Evolutionary conservation across 169 alveolate species (phyloP), one percentile per base, ranked within the genome.

Genomic region (Plasmodium fragile): DNA sequence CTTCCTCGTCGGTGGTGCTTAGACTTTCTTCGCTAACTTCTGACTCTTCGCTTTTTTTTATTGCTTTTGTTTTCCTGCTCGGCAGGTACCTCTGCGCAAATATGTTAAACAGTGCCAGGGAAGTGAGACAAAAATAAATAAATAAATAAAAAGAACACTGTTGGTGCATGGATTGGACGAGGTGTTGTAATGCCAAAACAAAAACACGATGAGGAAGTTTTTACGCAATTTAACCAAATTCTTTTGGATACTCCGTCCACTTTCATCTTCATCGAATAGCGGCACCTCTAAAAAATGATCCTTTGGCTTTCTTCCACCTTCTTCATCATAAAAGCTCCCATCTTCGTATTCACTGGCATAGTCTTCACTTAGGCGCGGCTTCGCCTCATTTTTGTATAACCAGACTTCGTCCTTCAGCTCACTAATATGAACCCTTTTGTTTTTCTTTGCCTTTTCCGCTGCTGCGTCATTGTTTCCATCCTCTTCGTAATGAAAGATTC

Each of bases 241-340:
- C 25, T 72, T 91, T 80, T 91, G 81, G 72, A 91, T 81, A 30
- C 41, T 49, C 30, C 55, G 82, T 22, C 92, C 94, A 80, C 55
- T 30, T 6, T 91, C 83, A 73, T 91, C 94, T 70, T 91, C 94
- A 80, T 91, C 94, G 75, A 91, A 91, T 52, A 91, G 73, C 11
- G 94, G 94, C 13, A 91, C 94, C 82, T 91, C 94, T 45, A 91
- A 81, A 80, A 91, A 91, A 81, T 91, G 94, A 4, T 79, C 85
- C 30, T 69, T 81, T 87, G 30, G 36, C 70, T 87, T 77, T 55
- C 36, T 81, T 22, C 53, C 81, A 45, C 72, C 82, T 52, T 71
- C 94, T 3, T 91, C 94, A 91, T 70, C 84, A 70, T 49, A 52
- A 34, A 49, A 8, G 25, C 82, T 28, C 22, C 73, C 92, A 13